Base-by-base conservation (phyloP, 176 grass and related monocot species). In the Aegilops umbellulata region DNA sequence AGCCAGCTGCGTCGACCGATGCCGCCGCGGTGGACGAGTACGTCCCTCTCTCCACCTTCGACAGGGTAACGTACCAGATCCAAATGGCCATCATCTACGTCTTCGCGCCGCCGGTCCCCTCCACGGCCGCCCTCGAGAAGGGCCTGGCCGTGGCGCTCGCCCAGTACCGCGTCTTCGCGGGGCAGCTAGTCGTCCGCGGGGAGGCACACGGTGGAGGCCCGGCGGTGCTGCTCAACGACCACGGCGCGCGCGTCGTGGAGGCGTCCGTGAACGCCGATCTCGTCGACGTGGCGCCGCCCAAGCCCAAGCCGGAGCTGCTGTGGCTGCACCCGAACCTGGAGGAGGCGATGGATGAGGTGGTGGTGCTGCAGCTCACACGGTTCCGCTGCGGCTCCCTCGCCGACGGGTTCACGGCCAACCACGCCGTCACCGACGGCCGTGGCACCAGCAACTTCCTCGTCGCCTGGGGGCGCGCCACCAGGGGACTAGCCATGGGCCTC, bases 331-430 rank as follows among this genome's bases (percentile, higher is more conserved):
- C 84, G 3, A 67, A 80, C 73, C 77, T 72, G 4, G 84, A 91
- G 36, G 61, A 15, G 35, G 84, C 31, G 2, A 53, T 87, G 13
- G 30, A 89, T 15, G 91, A 89, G 73, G 86, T 93, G 39, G 63
- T 89, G 22, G 66, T 83, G 30, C 64, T 93, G 22, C 94, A 93
- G 67, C 76, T 95, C 25, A 95, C 94, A 24, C 41, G 91, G 23
- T 95, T 95, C 77, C 62, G 83, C 12, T 95, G 91, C 65, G 91
- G 93, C 14, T 88, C 93, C n/a, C 72, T 93, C 4, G 83, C 74
- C 24, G 83, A 91, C 10, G 88, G 83, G 20, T 65, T 91, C 86
- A 87, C 86, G 14, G 31, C 72, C 29, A 86, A 93, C 86, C 92
- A 91, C 89, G 78, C 67, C 36, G 83, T 80, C 13, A 86, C 80